A percentile compares a stretch with the other conserved stretches of the same genome.
Evolutionary conservation across 257 asterid genomes (phyloP).

Genomic region (Salvia splendens): DNA sequence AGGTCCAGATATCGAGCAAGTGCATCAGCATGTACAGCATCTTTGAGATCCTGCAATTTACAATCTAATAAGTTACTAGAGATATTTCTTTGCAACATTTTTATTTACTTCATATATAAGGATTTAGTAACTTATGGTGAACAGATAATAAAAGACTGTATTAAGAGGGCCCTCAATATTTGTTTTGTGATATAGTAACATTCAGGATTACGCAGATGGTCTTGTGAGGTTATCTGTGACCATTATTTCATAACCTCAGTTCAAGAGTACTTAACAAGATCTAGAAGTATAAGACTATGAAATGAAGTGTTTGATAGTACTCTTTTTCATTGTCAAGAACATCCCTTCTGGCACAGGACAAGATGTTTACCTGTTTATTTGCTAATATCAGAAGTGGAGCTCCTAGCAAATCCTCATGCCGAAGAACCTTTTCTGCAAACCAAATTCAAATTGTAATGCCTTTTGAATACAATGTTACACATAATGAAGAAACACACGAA

Average conservation of each 20-base stretch:
- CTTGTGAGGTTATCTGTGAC: neutral
- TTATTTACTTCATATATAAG: neutral
- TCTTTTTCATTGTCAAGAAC: neutral
- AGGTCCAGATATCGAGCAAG: conserved; percentile 76
- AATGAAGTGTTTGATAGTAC: too few relatives aligned
- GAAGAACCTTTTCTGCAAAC: conserved; percentile 73
- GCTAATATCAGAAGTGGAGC: conserved; percentile 83
- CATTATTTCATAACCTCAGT: neutral
- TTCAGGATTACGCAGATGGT: neutral
- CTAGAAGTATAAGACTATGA: neutral
- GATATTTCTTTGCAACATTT: conserved; percentile 7
- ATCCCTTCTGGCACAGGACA: neutral
- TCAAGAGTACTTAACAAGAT: neutral
- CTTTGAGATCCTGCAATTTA: conserved; percentile 67
- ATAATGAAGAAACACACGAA: conserved; percentile 1
- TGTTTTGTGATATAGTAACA: neutral
- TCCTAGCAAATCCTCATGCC: conserved; percentile 89
- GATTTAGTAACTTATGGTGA: neutral
- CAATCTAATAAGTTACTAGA: neutral
- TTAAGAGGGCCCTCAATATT: conserved; percentile 1
- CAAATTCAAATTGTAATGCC: conserved; percentile 23
- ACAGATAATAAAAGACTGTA: neutral
- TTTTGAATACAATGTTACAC: conserved; percentile 8
- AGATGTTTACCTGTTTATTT: conserved; percentile 68
- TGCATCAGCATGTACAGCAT: conserved; percentile 80